Evolutionary conservation across 352 stramenopile genomes (phyloP).

Genomic region (Phytophthora brassicae): DNA sequence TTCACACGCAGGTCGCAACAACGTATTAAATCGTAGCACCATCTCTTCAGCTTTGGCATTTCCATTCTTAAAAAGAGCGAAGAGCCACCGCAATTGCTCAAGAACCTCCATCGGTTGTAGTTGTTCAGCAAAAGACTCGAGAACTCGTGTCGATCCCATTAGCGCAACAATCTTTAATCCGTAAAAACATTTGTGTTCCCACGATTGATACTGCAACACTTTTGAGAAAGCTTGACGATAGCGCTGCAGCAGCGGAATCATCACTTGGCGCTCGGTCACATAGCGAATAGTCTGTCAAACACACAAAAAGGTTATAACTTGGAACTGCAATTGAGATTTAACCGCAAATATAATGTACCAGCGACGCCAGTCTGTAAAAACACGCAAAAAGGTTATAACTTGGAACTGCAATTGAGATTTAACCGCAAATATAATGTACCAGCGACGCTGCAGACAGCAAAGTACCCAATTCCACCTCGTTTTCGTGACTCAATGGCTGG

Average conservation of each 20-base stretch:
- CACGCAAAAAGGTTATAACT: too few relatives aligned
- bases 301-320: too few relatives aligned
- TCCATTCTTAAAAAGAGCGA: conserved; percentile 44
- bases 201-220: conserved; percentile 56
- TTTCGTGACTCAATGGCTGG: conserved; percentile 41
- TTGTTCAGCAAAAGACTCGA: conserved; percentile 66
- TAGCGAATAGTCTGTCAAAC: conserved; percentile 64
- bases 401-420: too few relatives aligned
- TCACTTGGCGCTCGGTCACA: conserved; percentile 66
- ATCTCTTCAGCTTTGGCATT: conserved; percentile 16
- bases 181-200: conserved; percentile 34
- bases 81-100: conserved; percentile 53
- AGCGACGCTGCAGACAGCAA: conserved; percentile 66
- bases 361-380: too few relatives aligned
- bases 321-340: too few relatives aligned
- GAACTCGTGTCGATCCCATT: conserved; percentile 61
- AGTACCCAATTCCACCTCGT: conserved; percentile 73
- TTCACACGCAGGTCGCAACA: conserved; percentile 66
- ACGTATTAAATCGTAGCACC: conserved; percentile 37
- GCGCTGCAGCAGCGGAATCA: conserved; percentile 51
- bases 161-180: conserved; percentile 57
- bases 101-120: conserved; percentile 39
- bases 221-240: conserved; percentile 54
- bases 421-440: too few relatives aligned
- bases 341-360: too few relatives aligned